Evolutionary conservation across 1,139 yeast species (phyloP), one percentile per base, ranked within the genome.

Genomic region (Candida albicans): DNA sequence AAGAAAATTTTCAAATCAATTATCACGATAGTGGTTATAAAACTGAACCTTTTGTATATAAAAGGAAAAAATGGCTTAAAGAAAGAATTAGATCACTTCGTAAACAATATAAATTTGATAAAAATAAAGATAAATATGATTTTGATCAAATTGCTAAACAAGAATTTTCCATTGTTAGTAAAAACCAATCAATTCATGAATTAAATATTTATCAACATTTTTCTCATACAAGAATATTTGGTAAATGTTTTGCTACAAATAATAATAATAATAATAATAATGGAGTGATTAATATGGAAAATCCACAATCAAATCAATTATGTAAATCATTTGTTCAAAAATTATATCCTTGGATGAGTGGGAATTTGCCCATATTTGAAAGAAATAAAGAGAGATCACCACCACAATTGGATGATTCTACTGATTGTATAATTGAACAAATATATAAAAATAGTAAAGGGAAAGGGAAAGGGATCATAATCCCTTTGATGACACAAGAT

Each of bases 401-500:
- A 8, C 34, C 31, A 11, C 33, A 39, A 33, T 27, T 30, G 3
- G 13, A 18, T 11, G 37, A 32, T 4, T 34, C 35, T n/a, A 12
- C 35, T n/a, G n/a, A 25, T 11, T 45, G 66, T 37, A 46, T 56
- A 26, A 31, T 59, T 9, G 43, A 47, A 10, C 33, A 50, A n/a
- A 45, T 61, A 35, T 39, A 41, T 22, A 15, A 29, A 0, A 48
- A 43, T 28, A 56, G 62, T 33, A 52, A 52, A 29, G 73, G 73
- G 0, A 52, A 52, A 29, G 73, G 73, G 0, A 54, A 50, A 33
- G 75, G 75, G 0, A 65, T 70, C 8, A 71, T 69, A 2, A 62
- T 70, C 4, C 70, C 73, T 0, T 35, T 68, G 41, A 56, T 9
- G 61, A 61, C 1, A 43, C n/a, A n/a, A n/a, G n/a, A 45, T 27